These are phyloP conservation scores for Pseudogymnoascus sp. DNA, from an alignment of 2,329 filamentous ascomycete species.

Conservation along the genomic window DNA sequence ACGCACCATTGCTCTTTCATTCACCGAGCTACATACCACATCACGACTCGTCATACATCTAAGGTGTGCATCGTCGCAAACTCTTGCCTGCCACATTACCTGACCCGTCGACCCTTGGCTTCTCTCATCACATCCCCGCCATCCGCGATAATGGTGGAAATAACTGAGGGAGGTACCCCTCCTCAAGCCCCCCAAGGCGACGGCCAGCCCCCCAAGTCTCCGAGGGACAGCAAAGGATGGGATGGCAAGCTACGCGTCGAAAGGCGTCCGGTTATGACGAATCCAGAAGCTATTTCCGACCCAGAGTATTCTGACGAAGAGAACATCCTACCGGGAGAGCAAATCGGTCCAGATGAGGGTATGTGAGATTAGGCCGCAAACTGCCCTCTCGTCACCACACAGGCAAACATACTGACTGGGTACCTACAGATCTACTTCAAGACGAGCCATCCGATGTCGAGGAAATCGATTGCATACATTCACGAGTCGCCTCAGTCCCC, in stretches of 20 bases:
- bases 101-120: background rate
- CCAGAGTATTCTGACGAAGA: conserved; percentile 75
- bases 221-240: conserved; percentile 61
- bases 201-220: conserved; percentile 20
- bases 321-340: conserved; percentile 59
- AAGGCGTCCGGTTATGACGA: conserved; percentile 58
- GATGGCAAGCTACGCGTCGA: conserved; percentile 74
- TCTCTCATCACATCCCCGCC: background rate
- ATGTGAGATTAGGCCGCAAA: background rate
- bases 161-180: background rate
- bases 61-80: background rate
- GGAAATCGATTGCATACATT: conserved; percentile 87
- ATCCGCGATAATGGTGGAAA: conserved; percentile 1
- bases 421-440: conserved; percentile 46
- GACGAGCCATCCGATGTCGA: conserved; percentile 52
- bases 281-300: conserved; percentile 76
- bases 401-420: conserved; percentile 15
- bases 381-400: background rate
- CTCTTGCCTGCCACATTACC: background rate
- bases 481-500: conserved; percentile 68
- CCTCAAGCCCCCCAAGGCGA: conserved; percentile 9
- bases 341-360: conserved; percentile 79
- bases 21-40: background rate
- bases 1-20: background rate
- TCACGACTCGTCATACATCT: background rate